Base-by-base conservation (phyloP, 1,284 basidiomycete species). In the Irpex lacteus region DNA sequence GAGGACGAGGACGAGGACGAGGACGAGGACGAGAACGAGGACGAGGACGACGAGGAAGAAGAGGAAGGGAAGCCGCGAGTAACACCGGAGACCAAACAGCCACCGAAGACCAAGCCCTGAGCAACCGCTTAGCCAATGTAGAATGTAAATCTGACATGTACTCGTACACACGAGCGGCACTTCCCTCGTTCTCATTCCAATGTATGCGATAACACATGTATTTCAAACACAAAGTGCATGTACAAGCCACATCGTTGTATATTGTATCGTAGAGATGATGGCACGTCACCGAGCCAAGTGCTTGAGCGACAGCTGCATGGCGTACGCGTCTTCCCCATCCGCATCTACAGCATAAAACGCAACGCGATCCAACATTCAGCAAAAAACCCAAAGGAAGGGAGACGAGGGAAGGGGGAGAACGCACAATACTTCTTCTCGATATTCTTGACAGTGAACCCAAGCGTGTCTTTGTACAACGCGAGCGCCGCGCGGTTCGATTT, bases 291-390 rank as follows among this genome's bases (percentile, higher is more conserved):
- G 64, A 21, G 71, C 68, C 8, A 72, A 64, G 49, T 75, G 68
- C 67, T 85, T 82, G 64, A 92, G 77, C 3, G 81, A 81, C 58
- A 93, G 82, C 49, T 87, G 85, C 95, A 97, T 96, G 2, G 92
- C 89, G 72, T 93, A 95, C 40, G 95, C 95, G 70, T 96, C 94
- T 77, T 97, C 95, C 7, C 94, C 94, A 71, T 97, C 95, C 3
- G 93, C 94, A 78, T 96, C 94, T 95, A 68, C 26, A 53, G 40
- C 62, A 13, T 26, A 63, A 36, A 38, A 5, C 53, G 38, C 60
- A 65, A 4, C 59, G 59, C 37, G 26, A 26, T 26, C 26, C 26
- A 26, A 26, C 26, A 4, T 26, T 26, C 26, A 26, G 26, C 26
- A 4, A 26, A 26, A 26, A 26, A 26, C 2, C 26, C 26, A 26